Evolutionary conservation across 768 basidiomycete species (phyloP), one percentile per base, ranked within the genome.

Genomic region (Lentinus tigrinus): DNA sequence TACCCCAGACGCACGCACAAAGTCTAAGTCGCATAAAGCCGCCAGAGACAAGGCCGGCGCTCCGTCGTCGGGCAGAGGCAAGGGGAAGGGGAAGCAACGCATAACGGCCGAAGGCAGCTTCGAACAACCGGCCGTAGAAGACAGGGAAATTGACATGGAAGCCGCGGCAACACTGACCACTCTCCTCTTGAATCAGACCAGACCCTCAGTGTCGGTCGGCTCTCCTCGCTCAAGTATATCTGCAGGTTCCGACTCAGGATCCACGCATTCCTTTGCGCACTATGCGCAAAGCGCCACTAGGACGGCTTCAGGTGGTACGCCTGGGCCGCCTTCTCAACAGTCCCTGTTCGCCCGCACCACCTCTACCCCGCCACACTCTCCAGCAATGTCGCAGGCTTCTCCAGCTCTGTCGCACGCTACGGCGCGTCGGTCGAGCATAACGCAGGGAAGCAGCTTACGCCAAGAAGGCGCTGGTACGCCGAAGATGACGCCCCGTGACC

Each of bases 121-220:
- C 55, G 57, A 38, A 38, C 44, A 16, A 19, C 55, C 4, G 40
- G 52, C 28, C 23, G 59, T 63, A n/a, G 57, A 54, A 10, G 61
- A 67, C 19, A 61, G 64, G 4, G 67, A 70, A 10, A 66, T 87
- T 49, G 89, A 91, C 70, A 88, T 91, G 81, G 88, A 91, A 70
- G 91, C 90, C 39, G 91, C 90, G 7, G 88, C 87, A 26, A 89
- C 91, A 9, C 75, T 93, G 62, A 91, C 91, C 0, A 85, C 85
- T 11, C 77, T 92, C 54, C 76, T 87, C 56, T 76, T 88, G 57
- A 81, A 87, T 58, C 81, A 87, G 56, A 80, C 87, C 57, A 78
- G 84, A 47, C 84, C 85, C 19, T 84, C 85, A 10, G 81, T 85
- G 14, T 68, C 67, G 69, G 81, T 79, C 44, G 81, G 84, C 26